Percentiles rank a stretch among this genome's conserved stretches.
Conservation (phyloP, 2,329 filamentous ascomycete species). For the Ceratocystis papillata region DNA sequence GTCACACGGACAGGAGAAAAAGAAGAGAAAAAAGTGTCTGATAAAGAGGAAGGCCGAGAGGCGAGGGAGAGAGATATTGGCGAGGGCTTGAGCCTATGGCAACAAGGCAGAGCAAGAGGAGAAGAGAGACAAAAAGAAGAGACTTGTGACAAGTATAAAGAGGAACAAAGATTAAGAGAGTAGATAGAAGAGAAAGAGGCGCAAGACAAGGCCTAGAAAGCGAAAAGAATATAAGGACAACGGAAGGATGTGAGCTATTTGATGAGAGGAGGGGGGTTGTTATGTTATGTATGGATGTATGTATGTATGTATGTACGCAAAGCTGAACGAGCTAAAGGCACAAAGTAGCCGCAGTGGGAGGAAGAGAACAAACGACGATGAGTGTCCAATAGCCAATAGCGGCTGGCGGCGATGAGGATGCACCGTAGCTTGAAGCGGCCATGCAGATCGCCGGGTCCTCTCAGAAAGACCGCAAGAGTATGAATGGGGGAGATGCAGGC, state of each 20-base stretch:
- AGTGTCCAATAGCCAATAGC: too few relatives aligned
- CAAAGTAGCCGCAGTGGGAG: not conserved
- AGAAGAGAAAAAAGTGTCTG: not conserved
- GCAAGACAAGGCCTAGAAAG: not conserved
- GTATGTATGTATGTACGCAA: too few relatives aligned
- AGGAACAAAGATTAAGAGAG: slow-evolving; percentile 1
- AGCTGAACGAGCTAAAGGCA: not conserved
- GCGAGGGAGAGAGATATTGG: not conserved
- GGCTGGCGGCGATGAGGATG: not conserved
- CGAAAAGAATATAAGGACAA: slow-evolving; percentile 9
- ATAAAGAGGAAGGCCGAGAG: not conserved
- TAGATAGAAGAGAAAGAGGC: not conserved
- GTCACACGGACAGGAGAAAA: not conserved
- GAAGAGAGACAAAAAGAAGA: not conserved
- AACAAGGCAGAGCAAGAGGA: not conserved
- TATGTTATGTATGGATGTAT: not conserved
- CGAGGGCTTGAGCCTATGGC: not conserved
- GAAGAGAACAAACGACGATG: slow-evolving; percentile 10
- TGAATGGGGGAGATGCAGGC: not conserved
- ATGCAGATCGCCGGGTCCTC: slow-evolving; percentile 12
- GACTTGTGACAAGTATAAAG: not conserved
- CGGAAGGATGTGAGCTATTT: slow-evolving; percentile 12
- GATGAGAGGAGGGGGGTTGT: not conserved
- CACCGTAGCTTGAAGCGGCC: slow-evolving; percentile 7
- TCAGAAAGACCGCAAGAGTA: slow-evolving; percentile 2